Evolutionary conservation across 306 rosid genomes (phyloP).

Genomic region (Cicer yamashitae): DNA sequence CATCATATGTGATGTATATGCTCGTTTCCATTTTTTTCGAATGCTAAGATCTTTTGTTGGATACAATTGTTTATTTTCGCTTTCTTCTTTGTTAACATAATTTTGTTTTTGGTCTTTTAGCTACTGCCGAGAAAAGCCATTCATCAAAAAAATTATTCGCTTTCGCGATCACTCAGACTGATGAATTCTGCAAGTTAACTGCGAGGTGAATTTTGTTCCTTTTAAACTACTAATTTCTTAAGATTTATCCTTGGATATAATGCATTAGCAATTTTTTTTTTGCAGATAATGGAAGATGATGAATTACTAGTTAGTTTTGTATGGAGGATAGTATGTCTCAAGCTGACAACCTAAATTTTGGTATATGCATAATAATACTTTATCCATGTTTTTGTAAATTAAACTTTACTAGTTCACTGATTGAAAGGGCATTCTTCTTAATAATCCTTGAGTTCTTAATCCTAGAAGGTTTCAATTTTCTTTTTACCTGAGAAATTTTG

Average conservation of each 20-base stretch:
- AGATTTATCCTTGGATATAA: slow-evolving; percentile 29
- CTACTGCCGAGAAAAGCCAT: slow-evolving; percentile 69
- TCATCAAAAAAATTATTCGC: slow-evolving; percentile 68
- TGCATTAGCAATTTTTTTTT: slow-evolving; percentile 7
- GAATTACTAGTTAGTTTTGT: not conserved
- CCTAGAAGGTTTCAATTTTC: slow-evolving; percentile 1
- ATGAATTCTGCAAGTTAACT: slow-evolving; percentile 41
- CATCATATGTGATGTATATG: slow-evolving; percentile 72
- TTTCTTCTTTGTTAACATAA: slow-evolving; percentile 5
- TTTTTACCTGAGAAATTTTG: not conserved
- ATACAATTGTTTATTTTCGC: slow-evolving; percentile 32
- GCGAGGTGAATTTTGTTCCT: slow-evolving; percentile 42
- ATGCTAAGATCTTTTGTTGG: slow-evolving; percentile 23
- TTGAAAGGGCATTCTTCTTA: not conserved
- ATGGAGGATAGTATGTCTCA: not conserved
- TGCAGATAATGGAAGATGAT: slow-evolving; percentile 33
- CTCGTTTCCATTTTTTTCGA: slow-evolving; percentile 27
- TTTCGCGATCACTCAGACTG: slow-evolving; percentile 77
- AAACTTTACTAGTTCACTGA: not conserved
- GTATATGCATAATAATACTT: slow-evolving; percentile 14
- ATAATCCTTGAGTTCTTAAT: not conserved
- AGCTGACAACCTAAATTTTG: slow-evolving; percentile 37
- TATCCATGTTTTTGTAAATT: slow-evolving; percentile 33
- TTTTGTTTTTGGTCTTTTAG: slow-evolving; percentile 45
- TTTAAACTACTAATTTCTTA: slow-evolving; percentile 22